Conservation (phyloP, 148 eudicot genomes). For the Pouteria glomerata region DNA sequence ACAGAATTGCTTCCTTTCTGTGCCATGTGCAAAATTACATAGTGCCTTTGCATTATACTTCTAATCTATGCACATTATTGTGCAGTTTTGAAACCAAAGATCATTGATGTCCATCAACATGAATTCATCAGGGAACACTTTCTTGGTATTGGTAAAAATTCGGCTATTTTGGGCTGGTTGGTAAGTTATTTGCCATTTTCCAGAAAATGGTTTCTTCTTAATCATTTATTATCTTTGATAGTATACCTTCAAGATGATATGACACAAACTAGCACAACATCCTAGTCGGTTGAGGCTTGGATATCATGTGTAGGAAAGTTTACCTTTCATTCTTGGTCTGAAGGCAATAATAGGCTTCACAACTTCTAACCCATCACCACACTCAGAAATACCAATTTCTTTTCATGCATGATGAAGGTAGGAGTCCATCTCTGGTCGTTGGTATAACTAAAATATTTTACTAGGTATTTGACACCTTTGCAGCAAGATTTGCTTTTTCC, state of each 20-base stretch:
- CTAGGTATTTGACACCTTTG: neutral
- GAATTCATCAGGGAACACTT: constrained; percentile 65
- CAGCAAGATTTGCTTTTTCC: neutral
- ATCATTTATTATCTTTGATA: neutral
- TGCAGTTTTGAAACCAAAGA: constrained; percentile 47
- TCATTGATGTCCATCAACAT: constrained; percentile 69
- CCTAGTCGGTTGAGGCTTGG: constrained; percentile 2
- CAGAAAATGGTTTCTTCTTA: neutral
- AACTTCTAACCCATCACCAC: neutral
- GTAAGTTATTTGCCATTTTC: constrained; percentile 39
- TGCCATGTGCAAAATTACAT: neutral
- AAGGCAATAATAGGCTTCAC: neutral
- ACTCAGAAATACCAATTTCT: neutral
- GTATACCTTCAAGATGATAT: neutral
- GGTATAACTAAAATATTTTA: neutral
- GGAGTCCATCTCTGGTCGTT: neutral
- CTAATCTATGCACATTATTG: neutral
- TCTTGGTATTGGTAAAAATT: constrained; percentile 51
- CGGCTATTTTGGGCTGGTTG: constrained; percentile 55
- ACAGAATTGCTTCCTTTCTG: neutral
- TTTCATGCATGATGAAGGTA: neutral
- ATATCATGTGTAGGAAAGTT: neutral
- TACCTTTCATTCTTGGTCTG: neutral
- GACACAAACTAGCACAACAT: neutral
- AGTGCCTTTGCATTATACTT: neutral